Base-by-base conservation (phyloP, 768 basidiomycete species). In the Pholiota molesta region DNA sequence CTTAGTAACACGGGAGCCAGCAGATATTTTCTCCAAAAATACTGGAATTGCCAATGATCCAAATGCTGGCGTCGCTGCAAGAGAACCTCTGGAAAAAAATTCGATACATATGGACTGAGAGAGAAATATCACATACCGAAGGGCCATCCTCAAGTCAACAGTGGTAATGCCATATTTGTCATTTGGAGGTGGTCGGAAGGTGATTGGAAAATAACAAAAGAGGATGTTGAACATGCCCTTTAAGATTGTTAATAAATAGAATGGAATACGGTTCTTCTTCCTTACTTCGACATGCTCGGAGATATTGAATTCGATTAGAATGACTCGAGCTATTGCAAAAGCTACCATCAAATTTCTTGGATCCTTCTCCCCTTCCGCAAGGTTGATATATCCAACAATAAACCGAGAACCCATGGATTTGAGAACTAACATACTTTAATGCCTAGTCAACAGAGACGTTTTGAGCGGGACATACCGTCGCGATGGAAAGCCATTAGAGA, bases 201-300 rank as follows among this genome's bases (percentile, higher is more conserved):
- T 94, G 59, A 99, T 99, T 0, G 97, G 97, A 77, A 98, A 99
- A 74, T 99, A 99, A 73, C 97, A 99, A 74, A 96, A 99, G 0
- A 90, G 92, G 71, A 98, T 89, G 69, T 98, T 94, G 77, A 97
- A 99, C 52, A 99, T 79, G 55, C 89, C 85, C 95, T 98, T 66
- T 6, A 31, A 19, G 51, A 58, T 13, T 67, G 28, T 64, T 58
- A 49, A 52, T 31, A 17, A 5, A 52, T 19, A 31, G 16, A 53
- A 10, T 29, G 31, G 17, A 26, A 17, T 35, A 23, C 21, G 23
- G 8, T 17, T 29, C 29, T 28, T 31, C 28, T 19, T 28, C 69
- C 85, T 63, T 68, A 95, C 97, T 78, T 99, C 96, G 37, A 94
- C 79, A 62, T 86, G 80, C 39, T 82, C 77, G 17, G 83, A 76